phyloP scores from a whole-genome alignment of 2,329 filamentous ascomycete genomes.

The Scedosporium apiospermum region DNA sequence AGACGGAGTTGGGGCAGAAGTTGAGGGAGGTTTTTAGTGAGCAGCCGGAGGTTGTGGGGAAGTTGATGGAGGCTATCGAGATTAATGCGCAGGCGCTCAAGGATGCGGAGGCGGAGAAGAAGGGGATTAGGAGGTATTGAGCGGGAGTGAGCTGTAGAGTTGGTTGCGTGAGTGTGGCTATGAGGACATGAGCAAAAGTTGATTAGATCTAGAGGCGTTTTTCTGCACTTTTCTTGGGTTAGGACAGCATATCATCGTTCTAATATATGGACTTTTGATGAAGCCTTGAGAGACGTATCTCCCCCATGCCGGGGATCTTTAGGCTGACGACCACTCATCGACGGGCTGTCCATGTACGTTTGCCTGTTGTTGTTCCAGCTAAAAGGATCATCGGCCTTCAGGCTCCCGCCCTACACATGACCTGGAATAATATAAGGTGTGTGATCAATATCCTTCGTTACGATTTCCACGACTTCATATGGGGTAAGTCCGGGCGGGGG shows the following conservation, averaged over 20 bases:
- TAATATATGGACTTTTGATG: not conserved
- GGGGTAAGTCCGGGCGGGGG: too few species aligned
- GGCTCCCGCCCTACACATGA: too few species aligned
- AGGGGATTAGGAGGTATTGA: constrained; percentile 13
- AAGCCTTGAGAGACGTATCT: too few species aligned
- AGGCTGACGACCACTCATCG: too few species aligned
- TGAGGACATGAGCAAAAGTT: not conserved
- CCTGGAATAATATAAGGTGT: too few species aligned
- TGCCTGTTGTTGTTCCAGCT: too few species aligned
- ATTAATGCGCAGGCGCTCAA: constrained; percentile 45
- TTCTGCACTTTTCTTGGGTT: not conserved
- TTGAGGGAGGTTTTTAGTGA: constrained; percentile 49
- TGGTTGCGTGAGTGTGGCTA: not conserved
- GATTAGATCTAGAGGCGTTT: not conserved
- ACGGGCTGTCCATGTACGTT: too few species aligned
- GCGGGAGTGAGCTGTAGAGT: too few species aligned
- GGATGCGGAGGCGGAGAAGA: constrained; percentile 27
- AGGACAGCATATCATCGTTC: not conserved
- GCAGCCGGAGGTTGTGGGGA: constrained; percentile 48
- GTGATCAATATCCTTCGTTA: too few species aligned
- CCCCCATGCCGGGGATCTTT: too few species aligned
- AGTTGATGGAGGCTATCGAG: constrained; percentile 52
- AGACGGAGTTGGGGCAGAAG: constrained; percentile 45
- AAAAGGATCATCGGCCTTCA: too few species aligned
- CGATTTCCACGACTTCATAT: too few species aligned